Conservation (phyloP, 805 yeast species). For the Sugiyamaella qingdaonensis region DNA sequence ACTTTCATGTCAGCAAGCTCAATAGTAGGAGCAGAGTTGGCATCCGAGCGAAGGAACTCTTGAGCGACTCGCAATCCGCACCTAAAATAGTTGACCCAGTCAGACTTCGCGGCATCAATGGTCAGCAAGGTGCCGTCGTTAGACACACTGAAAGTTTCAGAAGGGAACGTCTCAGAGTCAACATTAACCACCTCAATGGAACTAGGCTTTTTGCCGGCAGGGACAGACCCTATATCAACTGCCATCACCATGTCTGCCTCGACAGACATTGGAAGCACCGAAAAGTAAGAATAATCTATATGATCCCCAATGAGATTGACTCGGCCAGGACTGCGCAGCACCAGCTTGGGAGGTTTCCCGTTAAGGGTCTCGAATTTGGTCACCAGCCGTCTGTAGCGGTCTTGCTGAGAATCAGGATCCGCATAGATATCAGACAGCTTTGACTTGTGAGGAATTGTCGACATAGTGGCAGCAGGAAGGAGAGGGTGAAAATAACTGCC, state of each 20-base stretch:
- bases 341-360: slow-evolving; percentile 38
- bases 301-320: slow-evolving; percentile 75
- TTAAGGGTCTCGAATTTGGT: slow-evolving; percentile 18
- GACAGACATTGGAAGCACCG: slow-evolving; percentile 71
- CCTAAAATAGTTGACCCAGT: slow-evolving; percentile 68
- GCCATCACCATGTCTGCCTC: slow-evolving; percentile 58
- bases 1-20: slow-evolving; percentile 47
- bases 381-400: slow-evolving; percentile 19
- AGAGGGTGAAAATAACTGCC: not conserved
- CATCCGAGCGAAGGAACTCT: slow-evolving; percentile 39
- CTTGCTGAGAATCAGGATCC: slow-evolving; percentile 17
- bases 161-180: slow-evolving; percentile 26
- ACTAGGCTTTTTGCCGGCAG: slow-evolving; percentile 24
- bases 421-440: slow-evolving; percentile 22
- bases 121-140: slow-evolving; percentile 27
- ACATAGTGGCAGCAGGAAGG: slow-evolving; percentile 2
- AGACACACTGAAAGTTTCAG: slow-evolving; percentile 14
- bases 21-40: slow-evolving; percentile 11
- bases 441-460: slow-evolving; percentile 12
- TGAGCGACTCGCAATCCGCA: slow-evolving; percentile 62
- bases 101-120: slow-evolving; percentile 48
- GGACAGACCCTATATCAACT: slow-evolving; percentile 24
- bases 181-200: slow-evolving; percentile 32
- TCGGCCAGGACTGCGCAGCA: slow-evolving; percentile 68
- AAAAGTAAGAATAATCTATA: slow-evolving; percentile 62